Percentiles rank a stretch among this genome's conserved stretches.
phyloP scores from a whole-genome alignment of 352 stramenopile genomes.

The Pythium apleroticum region DNA sequence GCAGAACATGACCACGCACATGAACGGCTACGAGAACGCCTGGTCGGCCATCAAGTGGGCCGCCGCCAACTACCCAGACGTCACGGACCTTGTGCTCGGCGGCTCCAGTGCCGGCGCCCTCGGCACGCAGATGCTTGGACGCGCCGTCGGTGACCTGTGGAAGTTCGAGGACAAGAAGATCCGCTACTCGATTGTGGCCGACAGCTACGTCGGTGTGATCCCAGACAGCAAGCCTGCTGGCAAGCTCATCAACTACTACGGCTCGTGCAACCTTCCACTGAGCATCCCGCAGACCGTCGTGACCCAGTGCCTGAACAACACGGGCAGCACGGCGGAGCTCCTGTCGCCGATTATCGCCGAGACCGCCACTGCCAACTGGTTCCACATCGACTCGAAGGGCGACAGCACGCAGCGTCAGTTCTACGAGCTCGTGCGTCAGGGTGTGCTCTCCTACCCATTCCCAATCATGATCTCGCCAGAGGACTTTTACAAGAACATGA shows the following conservation, averaged over 20 bases:
- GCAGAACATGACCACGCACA: slow-evolving; percentile 54
- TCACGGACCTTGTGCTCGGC: slow-evolving; percentile 53
- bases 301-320: slow-evolving; percentile 46
- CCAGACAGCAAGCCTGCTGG: slow-evolving; percentile 45
- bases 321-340: slow-evolving; percentile 46
- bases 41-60: slow-evolving; percentile 65
- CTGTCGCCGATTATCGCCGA: slow-evolving; percentile 52
- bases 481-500: slow-evolving; percentile 52
- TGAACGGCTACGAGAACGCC: slow-evolving; percentile 64
- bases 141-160: slow-evolving; percentile 52
- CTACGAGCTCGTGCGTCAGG: slow-evolving; percentile 55
- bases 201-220: slow-evolving; percentile 68
- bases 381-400: slow-evolving; percentile 65
- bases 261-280: slow-evolving; percentile 50
- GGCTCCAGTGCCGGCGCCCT: slow-evolving; percentile 60
- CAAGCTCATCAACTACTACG: slow-evolving; percentile 61
- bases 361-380: slow-evolving; percentile 48
- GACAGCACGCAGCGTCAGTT: slow-evolving; percentile 67
- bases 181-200: slow-evolving; percentile 52
- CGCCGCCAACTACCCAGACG: slow-evolving; percentile 55
- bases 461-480: slow-evolving; percentile 44
- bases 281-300: slow-evolving; percentile 38
- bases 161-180: slow-evolving; percentile 55
- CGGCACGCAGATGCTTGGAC: slow-evolving; percentile 46
- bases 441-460: slow-evolving; percentile 58